Conservation (phyloP, 768 basidiomycete genomes). For the Trametes maxima region DNA sequence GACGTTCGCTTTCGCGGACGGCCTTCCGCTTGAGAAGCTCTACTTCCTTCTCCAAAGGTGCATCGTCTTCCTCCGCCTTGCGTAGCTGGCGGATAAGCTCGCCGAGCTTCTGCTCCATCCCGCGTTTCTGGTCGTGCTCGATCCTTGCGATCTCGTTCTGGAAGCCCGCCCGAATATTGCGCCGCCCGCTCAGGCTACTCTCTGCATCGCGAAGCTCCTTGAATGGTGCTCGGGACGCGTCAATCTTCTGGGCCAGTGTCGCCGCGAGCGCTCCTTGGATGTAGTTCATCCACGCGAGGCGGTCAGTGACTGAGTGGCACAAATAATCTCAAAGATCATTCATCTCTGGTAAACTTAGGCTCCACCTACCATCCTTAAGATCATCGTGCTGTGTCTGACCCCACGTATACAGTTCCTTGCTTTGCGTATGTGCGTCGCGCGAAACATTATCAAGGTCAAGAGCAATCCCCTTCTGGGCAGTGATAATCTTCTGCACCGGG, state of each 20-base stretch:
- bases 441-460: slow-evolving; percentile 71
- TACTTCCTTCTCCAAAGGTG: slow-evolving; percentile 67
- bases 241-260: slow-evolving; percentile 62
- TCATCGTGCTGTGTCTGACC: slow-evolving; percentile 73
- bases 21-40: slow-evolving; percentile 76
- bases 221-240: slow-evolving; percentile 63
- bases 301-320: slow-evolving; percentile 62
- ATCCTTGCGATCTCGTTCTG: slow-evolving; percentile 63
- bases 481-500: slow-evolving; percentile 79
- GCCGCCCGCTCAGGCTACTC: slow-evolving; percentile 56
- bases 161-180: slow-evolving; percentile 59
- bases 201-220: slow-evolving; percentile 79
- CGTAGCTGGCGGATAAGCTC: slow-evolving; percentile 73
- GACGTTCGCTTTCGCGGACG: slow-evolving; percentile 69
- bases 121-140: slow-evolving; percentile 67
- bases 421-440: slow-evolving; percentile 68
- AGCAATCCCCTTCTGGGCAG: slow-evolving; percentile 73
- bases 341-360: not conserved
- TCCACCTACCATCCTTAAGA: slow-evolving; percentile 67
- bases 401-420: slow-evolving; percentile 87
- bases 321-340: slow-evolving; percentile 14
- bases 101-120: slow-evolving; percentile 63
- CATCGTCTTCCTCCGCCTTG: slow-evolving; percentile 65
- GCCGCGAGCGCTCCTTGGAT: slow-evolving; percentile 68
- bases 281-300: slow-evolving; percentile 81